Evolutionary conservation across 164 flowering plant genomes (phyloP).

Genomic region (Stephania japonica): DNA sequence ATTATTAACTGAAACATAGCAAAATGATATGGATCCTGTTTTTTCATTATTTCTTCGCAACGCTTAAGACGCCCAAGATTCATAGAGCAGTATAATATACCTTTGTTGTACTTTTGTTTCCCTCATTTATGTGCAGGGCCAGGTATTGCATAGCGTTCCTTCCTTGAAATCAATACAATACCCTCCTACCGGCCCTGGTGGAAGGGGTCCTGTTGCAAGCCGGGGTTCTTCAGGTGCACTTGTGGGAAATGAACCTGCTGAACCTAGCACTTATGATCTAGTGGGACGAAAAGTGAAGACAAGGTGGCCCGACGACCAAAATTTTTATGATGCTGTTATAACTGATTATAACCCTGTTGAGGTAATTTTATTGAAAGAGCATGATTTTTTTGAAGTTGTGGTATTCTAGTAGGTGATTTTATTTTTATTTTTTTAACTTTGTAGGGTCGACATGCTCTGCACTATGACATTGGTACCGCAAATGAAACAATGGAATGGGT

Average conservation of each 20-base stretch:
- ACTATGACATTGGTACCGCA: constrained; percentile 42
- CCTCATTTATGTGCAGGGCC: constrained; percentile 15
- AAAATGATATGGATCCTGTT: background rate
- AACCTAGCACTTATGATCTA: constrained; percentile 41
- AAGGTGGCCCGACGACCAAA: constrained; percentile 95
- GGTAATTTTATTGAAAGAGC: constrained; percentile 33
- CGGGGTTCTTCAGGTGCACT: constrained; percentile 46
- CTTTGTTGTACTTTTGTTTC: constrained; percentile 2
- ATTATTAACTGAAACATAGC: background rate
- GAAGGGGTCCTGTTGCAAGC: constrained; percentile 52
- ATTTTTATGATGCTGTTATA: constrained; percentile 90
- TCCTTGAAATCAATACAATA: constrained; percentile 45
- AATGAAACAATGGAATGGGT: constrained; percentile 53
- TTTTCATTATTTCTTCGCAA: background rate
- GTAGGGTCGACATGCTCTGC: constrained; percentile 55
- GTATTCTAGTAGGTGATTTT: background rate
- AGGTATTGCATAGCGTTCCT: constrained; percentile 30
- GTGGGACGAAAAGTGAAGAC: constrained; percentile 86
- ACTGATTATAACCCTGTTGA: constrained; percentile 61
- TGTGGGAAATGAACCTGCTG: constrained; percentile 42
- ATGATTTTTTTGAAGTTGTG: no score
- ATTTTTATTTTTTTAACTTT: constrained; percentile 14
- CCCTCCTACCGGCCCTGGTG: constrained; percentile 48
- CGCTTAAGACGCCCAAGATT: background rate
- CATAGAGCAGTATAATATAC: background rate